Conservation (phyloP, 371 early-diverging fungal genomes). For the Capillidium heterosporum region DNA sequence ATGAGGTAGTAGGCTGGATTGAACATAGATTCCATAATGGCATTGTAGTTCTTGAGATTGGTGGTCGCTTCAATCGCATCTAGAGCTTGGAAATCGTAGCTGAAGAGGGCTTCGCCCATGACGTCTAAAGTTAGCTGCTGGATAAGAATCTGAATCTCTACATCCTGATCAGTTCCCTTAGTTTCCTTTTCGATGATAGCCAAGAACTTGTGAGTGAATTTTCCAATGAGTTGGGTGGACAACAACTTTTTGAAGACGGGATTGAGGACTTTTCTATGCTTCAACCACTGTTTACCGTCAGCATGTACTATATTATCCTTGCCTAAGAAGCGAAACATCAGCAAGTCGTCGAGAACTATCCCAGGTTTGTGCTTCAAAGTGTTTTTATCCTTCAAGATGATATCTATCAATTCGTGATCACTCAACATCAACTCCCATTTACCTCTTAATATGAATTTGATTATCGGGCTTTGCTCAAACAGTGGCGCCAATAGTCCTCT, state of each 20-base stretch:
- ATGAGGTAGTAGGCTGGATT: background rate
- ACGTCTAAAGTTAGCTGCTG: conserved; percentile 1
- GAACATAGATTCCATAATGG: background rate
- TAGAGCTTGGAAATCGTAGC: conserved; percentile 1
- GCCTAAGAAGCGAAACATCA: background rate
- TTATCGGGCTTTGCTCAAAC: background rate
- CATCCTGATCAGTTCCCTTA: background rate
- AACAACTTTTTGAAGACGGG: background rate
- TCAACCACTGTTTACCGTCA: background rate
- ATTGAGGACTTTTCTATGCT: background rate
- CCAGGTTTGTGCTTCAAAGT: background rate
- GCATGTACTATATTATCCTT: background rate
- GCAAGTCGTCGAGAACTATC: background rate
- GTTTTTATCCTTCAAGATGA: background rate
- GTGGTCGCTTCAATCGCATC: background rate
- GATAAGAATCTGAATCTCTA: background rate
- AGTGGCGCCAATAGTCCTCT: background rate
- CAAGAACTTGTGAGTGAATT: background rate
- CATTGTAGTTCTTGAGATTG: background rate
- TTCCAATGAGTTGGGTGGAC: background rate
- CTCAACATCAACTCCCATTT: background rate
- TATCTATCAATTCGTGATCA: background rate
- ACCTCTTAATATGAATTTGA: background rate
- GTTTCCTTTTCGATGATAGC: background rate
- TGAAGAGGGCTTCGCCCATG: background rate